Conservation (phyloP, 2,329 filamentous ascomycete genomes). For the Cladophialophora exuberans region DNA sequence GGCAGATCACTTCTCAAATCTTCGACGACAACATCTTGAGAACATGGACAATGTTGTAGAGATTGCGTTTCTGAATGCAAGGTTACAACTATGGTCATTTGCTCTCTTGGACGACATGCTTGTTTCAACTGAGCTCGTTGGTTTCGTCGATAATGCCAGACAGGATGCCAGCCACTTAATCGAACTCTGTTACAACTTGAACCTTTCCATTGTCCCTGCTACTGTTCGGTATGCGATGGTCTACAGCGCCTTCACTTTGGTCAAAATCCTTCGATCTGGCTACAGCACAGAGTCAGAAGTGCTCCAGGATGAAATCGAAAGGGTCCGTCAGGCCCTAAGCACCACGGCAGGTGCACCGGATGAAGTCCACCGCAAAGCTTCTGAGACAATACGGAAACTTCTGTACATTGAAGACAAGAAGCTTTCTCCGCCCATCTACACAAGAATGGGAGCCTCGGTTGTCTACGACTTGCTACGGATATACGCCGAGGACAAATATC, state of each 20-base stretch:
- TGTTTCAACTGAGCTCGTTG: not conserved
- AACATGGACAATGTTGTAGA: conserved; percentile 4
- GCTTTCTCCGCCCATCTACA: conserved; percentile 7
- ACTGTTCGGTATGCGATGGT: conserved; percentile 5
- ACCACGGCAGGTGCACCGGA: conserved; percentile 1
- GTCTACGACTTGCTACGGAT: conserved; percentile 10
- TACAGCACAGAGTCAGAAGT: conserved; percentile 6
- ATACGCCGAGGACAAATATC: conserved; percentile 5
- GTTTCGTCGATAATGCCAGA: not conserved
- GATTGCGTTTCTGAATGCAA: conserved; percentile 13
- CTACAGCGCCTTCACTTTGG: conserved; percentile 5
- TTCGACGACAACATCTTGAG: conserved; percentile 3
- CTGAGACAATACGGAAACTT: not conserved
- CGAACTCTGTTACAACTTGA: conserved; percentile 8
- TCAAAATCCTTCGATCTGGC: conserved; percentile 8
- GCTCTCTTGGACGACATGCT: conserved; percentile 10
- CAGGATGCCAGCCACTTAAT: conserved; percentile 13
- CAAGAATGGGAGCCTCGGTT: conserved; percentile 14
- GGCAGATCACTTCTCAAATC: not conserved
- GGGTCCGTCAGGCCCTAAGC: conserved; percentile 8
- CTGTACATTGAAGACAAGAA: conserved; percentile 12
- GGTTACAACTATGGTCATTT: conserved; percentile 12
- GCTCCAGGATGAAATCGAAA: conserved; percentile 7
- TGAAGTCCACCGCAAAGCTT: conserved; percentile 7
- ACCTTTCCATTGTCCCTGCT: conserved; percentile 4